Evolutionary conservation across 495 filamentous ascomycete species (phyloP), one percentile per base, ranked within the genome.

Genomic region (Annulohypoxylon bovei): DNA sequence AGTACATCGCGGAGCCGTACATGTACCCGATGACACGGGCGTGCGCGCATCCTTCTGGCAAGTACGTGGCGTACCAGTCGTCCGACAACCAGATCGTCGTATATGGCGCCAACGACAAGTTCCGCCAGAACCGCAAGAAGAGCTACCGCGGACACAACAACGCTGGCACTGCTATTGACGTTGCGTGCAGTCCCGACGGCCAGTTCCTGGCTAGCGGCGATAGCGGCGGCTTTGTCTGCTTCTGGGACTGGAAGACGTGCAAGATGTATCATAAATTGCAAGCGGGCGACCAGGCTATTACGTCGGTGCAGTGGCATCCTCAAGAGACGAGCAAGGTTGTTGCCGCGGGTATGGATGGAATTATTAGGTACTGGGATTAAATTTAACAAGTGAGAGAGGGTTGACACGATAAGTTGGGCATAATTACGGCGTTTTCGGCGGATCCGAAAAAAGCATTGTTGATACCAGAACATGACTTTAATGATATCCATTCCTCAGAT

Each of bases 221-320:
- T 77, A 90, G 85, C 39, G 93, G 85, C 39, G 95, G 95, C 22
- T 97, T 87, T 72, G 89, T 95, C 46, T 97, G 92, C 79, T 97
- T 97, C 82, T 99, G 94, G 94, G 95, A 98, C 78, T 98, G 92
- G 89, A 99, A 98, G 88, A 97, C 93, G 37, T 93, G 94, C 74
- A 98, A 97, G 81, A 93, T 99, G 92, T 97, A 91, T 79, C 92
- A 95, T 79, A 98, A 98, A 87, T 87, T 99, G 58, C 83, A 90
- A 79, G 94, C 93, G 2, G 88, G 90, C 58, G 90, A 92, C 46
- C 89, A 90, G 5, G 88, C 95, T 12, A 87, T 97, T 44, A 92
- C 92, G 52, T 92, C 89, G 71, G 82, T 93, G 49, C 90, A 91
- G 78, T 99, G 94, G 94, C 94, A 97, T 81, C 93, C 94, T 32